Evolutionary conservation across 768 basidiomycete species (phyloP), one percentile per base, ranked within the genome.

Genomic region (Flagelloscypha sp.): DNA sequence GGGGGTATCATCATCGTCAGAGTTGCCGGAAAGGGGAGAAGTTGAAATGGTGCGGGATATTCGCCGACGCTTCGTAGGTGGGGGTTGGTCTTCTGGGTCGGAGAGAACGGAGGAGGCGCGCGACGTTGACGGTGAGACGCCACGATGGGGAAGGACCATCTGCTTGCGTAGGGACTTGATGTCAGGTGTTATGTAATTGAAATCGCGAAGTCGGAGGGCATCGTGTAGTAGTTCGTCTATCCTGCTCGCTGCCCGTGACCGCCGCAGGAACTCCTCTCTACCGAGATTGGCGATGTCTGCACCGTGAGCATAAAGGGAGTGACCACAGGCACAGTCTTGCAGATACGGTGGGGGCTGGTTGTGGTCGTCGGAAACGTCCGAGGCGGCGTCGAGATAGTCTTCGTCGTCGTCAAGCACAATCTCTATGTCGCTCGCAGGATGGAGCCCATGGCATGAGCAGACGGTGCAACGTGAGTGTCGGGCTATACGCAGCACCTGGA

Each of bases 151-250:
- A 23, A 72, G 54, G 36, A 57, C 60, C 75, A 88, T 81, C 56
- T 84, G 83, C 47, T 75, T 74, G 41, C 80, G 73, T 38, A 87
- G 53, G 12, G 80, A 79, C 18, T 64, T 49, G 28, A 89, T 76
- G 43, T 79, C 76, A 13, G 75, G 75, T 55, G 89, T 79, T 9
- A 62, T 62, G 54, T 87, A 87, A 31, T 70, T 65, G 47, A 92
- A 92, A 58, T 89, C 82, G n/a, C 84, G 65, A 7, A 93, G 64
- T 48, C 74, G 74, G 31, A 76, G 77, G 21, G 68, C 70, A 54
- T 86, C 85, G 87, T 88, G 73, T 30, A 92, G 59, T 36, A 84
- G 53, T 55, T 89, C 85, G 50, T 93, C 90, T 35, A 92, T 68
- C 38, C 83, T 73, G 34, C 80, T 72, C 3, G 86, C 88, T 8